phyloP scores from a whole-genome alignment of 345 rosid species.

The Gossypium mustelinum region DNA sequence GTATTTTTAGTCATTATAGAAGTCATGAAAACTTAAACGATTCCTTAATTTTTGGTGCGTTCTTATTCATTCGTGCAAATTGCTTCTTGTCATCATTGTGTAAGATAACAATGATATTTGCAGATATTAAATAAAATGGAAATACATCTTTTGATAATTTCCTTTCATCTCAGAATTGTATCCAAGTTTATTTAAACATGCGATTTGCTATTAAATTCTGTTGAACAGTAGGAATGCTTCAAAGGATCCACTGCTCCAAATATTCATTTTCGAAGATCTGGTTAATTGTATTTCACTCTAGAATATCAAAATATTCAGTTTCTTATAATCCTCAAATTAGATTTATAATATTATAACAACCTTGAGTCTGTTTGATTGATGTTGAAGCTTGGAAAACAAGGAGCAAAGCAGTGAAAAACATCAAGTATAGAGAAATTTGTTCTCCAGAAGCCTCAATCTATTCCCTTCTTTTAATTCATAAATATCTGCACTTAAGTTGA shows the following conservation, averaged over 20 bases:
- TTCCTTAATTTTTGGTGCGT: background rate
- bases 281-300: background rate
- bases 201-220: background rate
- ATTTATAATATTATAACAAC: background rate
- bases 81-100: background rate
- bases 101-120: conserved; percentile 1
- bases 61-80: background rate
- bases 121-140: background rate
- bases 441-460: too few relatives aligned
- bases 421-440: too few relatives aligned
- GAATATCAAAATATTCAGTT: background rate
- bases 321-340: background rate
- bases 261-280: background rate
- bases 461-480: background rate
- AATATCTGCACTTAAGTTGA: background rate
- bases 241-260: background rate
- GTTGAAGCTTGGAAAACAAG: background rate
- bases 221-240: background rate
- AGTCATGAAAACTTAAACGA: background rate
- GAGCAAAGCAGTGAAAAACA: background rate
- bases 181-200: background rate
- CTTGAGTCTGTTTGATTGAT: background rate
- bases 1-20: conserved; percentile 15
- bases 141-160: background rate
- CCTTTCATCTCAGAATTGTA: background rate